Evolutionary conservation across 2,329 filamentous ascomycete genomes (phyloP), one percentile per base, ranked within the genome.

Genomic region (Phaeosphaeria sp.): DNA sequence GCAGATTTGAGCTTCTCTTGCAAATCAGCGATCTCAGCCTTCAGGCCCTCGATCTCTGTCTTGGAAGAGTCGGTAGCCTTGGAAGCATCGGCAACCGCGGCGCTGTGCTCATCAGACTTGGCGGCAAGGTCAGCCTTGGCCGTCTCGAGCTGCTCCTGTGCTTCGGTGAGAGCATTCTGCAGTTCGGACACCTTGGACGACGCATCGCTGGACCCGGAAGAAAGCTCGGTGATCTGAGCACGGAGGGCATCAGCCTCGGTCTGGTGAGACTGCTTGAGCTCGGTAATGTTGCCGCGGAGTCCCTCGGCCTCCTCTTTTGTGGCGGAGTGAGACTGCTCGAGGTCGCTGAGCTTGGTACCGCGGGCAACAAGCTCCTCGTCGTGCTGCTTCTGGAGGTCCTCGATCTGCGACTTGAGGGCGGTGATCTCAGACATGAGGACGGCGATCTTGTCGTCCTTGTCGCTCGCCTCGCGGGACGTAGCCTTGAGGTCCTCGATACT

Each of bases 221-320:
- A 74, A 23, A 55, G 65, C 54, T 74, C 67, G 25, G 66, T 56
- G 25, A 72, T 68, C 59, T 67, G 71, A 52, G 57, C 63, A 46
- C 63, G 60, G 22, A 69, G 66, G 20, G 56, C 64, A 27, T 72
- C 68, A 36, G 62, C 62, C 17, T 63, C 64, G 36, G 30, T 39
- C 21, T 53, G 43, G 25, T 64, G 61, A 10, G 56, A 46, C 44
- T 58, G 50, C 48, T 68, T 64, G 6, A 68, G 56, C 46, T 69
- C 64, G 21, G 60, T 21, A 22, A 67, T 56, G 58, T 62, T 62
- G 20, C 46, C 44, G n/a, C 52, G 62, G 46, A 36, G 41, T 27
- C 46, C 52, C 17, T 54, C 63, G 41, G 59, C 55, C 58, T 73
- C 69, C 52, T 68, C 65, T 41, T 65, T 63, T 6, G 62, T 51